These are phyloP conservation scores for Calendula officinalis DNA, from an alignment of 129 eudicot genomes.

Conservation along the genomic window DNA sequence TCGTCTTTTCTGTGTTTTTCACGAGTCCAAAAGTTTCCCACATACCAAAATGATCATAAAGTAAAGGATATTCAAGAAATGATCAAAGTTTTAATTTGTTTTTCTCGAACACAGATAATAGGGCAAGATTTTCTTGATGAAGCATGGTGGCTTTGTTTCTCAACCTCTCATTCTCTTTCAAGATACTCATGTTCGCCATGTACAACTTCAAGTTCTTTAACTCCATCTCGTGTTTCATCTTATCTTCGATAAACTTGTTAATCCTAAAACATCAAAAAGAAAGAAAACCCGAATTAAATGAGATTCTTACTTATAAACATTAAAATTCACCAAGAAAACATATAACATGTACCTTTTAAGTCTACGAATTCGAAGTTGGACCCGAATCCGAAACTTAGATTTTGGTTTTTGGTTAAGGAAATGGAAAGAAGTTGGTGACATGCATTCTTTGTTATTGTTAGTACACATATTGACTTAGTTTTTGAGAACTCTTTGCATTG, in stretches of 20 bases:
- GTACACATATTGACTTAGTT: slow-evolving; percentile 31
- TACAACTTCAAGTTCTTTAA: slow-evolving; percentile 50
- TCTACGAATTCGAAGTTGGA: slow-evolving; percentile 46
- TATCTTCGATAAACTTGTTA: slow-evolving; percentile 33
- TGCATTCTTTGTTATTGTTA: slow-evolving; percentile 30
- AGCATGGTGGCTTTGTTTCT: slow-evolving; percentile 50
- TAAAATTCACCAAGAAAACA: not conserved
- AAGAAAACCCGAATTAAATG: not conserved
- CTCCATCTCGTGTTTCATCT: slow-evolving; percentile 37
- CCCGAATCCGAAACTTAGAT: slow-evolving; percentile 39
- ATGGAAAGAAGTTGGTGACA: slow-evolving; percentile 36
- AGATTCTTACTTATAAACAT: not conserved
- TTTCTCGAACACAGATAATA: slow-evolving; percentile 48
- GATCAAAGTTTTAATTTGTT: slow-evolving; percentile 34
- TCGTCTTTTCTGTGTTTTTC: slow-evolving; percentile 3
- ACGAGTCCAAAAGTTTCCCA: slow-evolving; percentile 14
- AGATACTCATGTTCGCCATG: slow-evolving; percentile 52
- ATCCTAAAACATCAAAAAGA: slow-evolving; percentile 23
- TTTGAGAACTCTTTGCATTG: slow-evolving; percentile 20
- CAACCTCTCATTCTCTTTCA: slow-evolving; percentile 62
- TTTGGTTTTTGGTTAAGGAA: slow-evolving; percentile 31
- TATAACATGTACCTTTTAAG: slow-evolving; percentile 40
- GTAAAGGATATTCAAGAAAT: slow-evolving; percentile 30
- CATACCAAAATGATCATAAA: slow-evolving; percentile 14
- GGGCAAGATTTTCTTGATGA: slow-evolving; percentile 53